Percentiles rank a stretch among this genome's conserved stretches.
Evolutionary conservation across 2,329 filamentous ascomycete genomes (phyloP).

Genomic region (Beauveria bassiana): DNA sequence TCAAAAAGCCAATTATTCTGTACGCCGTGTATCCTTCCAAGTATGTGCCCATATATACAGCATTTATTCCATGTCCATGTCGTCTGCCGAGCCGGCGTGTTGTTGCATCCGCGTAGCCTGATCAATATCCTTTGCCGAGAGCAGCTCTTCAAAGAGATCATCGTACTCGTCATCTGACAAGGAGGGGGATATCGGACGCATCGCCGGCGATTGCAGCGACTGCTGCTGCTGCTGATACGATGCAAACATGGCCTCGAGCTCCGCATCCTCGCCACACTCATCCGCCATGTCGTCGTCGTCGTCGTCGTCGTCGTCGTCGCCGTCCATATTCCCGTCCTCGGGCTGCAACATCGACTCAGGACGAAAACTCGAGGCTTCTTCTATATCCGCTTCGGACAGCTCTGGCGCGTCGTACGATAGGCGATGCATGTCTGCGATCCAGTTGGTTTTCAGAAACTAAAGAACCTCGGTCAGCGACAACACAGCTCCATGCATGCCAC

Average conservation of each 20-base stretch:
- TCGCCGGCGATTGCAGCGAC: conserved; percentile 10
- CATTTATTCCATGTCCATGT: conserved; percentile 5
- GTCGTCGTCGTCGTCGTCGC: conserved; percentile 37
- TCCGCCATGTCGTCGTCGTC: conserved; percentile 46
- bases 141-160: conserved; percentile 44
- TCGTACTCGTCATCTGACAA: conserved; percentile 55
- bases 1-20: background rate
- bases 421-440: conserved; percentile 25
- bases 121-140: conserved; percentile 16
- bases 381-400: conserved; percentile 43
- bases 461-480: background rate
- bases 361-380: conserved; percentile 37
- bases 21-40: background rate
- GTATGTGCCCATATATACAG: background rate
- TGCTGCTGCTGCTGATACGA: conserved; percentile 32
- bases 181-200: conserved; percentile 25
- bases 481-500: background rate
- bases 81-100: conserved; percentile 1
- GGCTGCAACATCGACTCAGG: conserved; percentile 17
- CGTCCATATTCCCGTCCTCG: conserved; percentile 41
- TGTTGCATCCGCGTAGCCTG: conserved; percentile 19
- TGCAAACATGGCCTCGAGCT: conserved; percentile 49
- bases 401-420: conserved; percentile 28
- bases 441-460: conserved; percentile 30
- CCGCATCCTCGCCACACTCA: conserved; percentile 41